Conservation (phyloP, 2,329 filamentous ascomycete genomes). For the Exophiala alcalophila region DNA sequence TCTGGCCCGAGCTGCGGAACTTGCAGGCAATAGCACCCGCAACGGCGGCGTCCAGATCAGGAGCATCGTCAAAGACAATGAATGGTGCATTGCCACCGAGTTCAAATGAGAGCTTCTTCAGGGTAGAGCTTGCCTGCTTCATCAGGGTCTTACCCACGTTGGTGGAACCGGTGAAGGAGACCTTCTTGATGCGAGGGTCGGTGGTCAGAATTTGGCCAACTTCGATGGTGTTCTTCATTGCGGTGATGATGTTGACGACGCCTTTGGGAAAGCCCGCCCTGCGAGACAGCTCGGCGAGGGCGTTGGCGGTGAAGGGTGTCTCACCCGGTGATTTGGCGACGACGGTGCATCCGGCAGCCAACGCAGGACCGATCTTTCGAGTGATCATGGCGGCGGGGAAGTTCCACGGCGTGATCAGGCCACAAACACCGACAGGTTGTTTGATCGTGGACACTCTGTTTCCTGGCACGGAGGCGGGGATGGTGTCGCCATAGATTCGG, state of each 20-base stretch:
- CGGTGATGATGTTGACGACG: constrained; percentile 84
- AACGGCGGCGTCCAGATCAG: constrained; percentile 81
- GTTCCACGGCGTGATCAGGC: constrained; percentile 67
- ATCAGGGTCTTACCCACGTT: constrained; percentile 72
- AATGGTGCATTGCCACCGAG: constrained; percentile 94
- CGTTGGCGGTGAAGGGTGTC: constrained; percentile 87
- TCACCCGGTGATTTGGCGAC: constrained; percentile 89
- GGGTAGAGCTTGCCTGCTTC: constrained; percentile 78
- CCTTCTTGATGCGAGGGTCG: constrained; percentile 73
- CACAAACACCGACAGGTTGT: constrained; percentile 66
- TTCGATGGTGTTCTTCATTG: constrained; percentile 72
- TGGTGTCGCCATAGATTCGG: constrained; percentile 58
- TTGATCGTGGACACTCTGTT: constrained; percentile 63
- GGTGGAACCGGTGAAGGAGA: constrained; percentile 85
- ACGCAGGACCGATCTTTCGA: constrained; percentile 53
- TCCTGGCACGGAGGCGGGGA: constrained; percentile 56
- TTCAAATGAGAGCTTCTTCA: constrained; percentile 86
- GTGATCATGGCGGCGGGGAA: constrained; percentile 57
- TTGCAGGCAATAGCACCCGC: constrained; percentile 80
- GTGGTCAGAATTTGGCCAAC: constrained; percentile 76
- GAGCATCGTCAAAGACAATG: constrained; percentile 88
- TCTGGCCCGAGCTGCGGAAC: constrained; percentile 93
- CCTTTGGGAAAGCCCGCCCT: constrained; percentile 86
- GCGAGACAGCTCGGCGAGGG: constrained; percentile 78
- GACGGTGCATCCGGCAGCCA: constrained; percentile 93